Evolutionary conservation across 768 basidiomycete species (phyloP), one percentile per base, ranked within the genome.

Genomic region (Hericium erinaceus): DNA sequence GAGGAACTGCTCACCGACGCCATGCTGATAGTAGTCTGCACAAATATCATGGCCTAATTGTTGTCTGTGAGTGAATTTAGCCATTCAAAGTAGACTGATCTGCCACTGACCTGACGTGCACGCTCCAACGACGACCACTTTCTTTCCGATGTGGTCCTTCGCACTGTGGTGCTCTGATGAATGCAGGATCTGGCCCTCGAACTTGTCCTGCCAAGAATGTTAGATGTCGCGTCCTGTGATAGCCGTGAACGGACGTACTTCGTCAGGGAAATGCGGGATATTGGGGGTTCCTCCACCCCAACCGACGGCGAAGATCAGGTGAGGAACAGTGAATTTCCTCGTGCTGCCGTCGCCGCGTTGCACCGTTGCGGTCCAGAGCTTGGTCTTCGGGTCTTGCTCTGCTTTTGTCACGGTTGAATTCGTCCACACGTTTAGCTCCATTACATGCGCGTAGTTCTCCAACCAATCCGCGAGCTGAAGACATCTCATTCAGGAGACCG

Each of bases 351-450:
- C 55, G 2, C 28, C 60, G 37, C 61, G 60, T 48, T 63, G 55
- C 33, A 61, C 56, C 24, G 48, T 51, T 20, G 61, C 56, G 1
- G 61, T 61, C 61, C 61, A 61, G 20, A 58, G 56, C 39, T 63
- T 52, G 18, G 57, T 63, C 52, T 56, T 28, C 26, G 60, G 60
- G 51, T 63, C 60, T 39, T 63, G 61, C 18, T 39, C 41, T 16
- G 61, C 60, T 11, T 40, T 57, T 18, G 55, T 61, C 39, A 61
- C 60, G 2, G 59, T 63, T 13, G 69, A 65, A 7, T 64, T 78
- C 13, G 77, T 81, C 85, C 85, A 86, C 6, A 83, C 76, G 61
- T 84, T 81, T 55, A 87, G 70, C 59, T 86, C 85, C 57, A 87
- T 68, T 1, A 73, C 64, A 13, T 80, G 74, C 0, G 81, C 82